Conservation (phyloP, 2,329 filamentous ascomycete species). For the Pezicula carpinea region DNA sequence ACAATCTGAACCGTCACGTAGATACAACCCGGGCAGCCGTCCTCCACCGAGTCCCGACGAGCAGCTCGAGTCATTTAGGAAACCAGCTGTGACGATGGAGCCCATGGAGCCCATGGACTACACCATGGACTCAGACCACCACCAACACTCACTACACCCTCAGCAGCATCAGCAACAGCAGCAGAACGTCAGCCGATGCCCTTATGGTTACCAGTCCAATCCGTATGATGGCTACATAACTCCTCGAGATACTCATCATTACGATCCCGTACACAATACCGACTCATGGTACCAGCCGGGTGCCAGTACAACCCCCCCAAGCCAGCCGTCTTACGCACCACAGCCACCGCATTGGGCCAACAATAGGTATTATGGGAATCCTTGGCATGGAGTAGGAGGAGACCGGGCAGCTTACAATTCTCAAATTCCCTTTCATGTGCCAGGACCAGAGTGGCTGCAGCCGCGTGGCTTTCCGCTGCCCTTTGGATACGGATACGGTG, state of each 20-base stretch:
- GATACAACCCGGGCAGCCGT: too few species aligned
- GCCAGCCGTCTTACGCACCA: neutral
- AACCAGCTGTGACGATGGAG: too few species aligned
- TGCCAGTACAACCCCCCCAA: neutral
- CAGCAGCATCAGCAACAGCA: conserved; percentile 14
- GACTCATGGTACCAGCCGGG: conserved; percentile 8
- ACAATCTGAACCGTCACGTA: too few species aligned
- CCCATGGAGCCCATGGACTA: conserved; percentile 24
- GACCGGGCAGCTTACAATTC: too few species aligned
- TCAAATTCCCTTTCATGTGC: too few species aligned
- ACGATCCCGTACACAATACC: conserved; percentile 22
- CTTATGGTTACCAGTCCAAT: neutral
- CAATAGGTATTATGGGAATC: too few species aligned
- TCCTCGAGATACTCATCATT: conserved; percentile 18
- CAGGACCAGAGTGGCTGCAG: too few species aligned
- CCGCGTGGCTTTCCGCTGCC: neutral
- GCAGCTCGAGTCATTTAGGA: too few species aligned
- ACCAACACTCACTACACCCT: conserved; percentile 13
- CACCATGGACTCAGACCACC: conserved; percentile 16
- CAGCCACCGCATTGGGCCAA: too few species aligned
- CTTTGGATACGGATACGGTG: neutral
- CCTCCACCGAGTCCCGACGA: too few species aligned
- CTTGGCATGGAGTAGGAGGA: too few species aligned
- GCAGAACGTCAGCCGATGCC: neutral
- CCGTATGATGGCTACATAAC: conserved; percentile 3